Evolutionary conservation across 768 basidiomycete species (phyloP).

Genomic region (Trametes coccinea): DNA sequence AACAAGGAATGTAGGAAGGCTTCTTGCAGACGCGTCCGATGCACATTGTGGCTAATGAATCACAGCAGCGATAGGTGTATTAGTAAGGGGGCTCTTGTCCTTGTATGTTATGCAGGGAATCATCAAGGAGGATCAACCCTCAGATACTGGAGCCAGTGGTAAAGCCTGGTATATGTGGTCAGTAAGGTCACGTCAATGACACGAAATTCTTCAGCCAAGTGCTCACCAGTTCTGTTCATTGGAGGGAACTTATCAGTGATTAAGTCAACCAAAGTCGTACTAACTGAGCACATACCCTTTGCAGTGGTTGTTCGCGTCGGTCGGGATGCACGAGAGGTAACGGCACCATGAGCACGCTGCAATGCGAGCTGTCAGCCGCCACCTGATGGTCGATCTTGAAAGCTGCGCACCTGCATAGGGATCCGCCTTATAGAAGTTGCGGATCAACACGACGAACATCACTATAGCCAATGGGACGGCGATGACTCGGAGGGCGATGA

Average conservation of each 20-base stretch:
- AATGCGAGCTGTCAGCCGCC: background rate
- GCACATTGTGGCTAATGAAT: too few species aligned
- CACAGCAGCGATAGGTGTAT: too few species aligned
- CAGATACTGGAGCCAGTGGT: constrained; percentile 12
- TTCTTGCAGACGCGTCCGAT: too few species aligned
- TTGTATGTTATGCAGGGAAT: too few species aligned
- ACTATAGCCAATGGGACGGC: constrained; percentile 77
- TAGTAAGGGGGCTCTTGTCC: too few species aligned
- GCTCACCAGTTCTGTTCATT: too few species aligned
- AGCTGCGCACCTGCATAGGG: constrained; percentile 71
- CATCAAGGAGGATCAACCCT: too few species aligned
- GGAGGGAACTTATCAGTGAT: too few species aligned
- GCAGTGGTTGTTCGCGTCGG: constrained; percentile 67
- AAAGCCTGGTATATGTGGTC: background rate
- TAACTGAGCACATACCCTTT: constrained; percentile 39
- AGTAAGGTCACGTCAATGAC: background rate
- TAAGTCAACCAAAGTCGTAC: background rate
- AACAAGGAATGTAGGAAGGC: too few species aligned
- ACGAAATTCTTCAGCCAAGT: too few species aligned
- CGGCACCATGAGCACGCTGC: constrained; percentile 85
- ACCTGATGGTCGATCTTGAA: background rate
- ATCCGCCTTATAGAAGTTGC: constrained; percentile 90
- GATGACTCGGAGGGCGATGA: constrained; percentile 70
- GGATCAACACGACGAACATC: constrained; percentile 76
- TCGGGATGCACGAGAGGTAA: constrained; percentile 89